A percentile compares a stretch with the other conserved stretches of the same genome.
Conservation (phyloP, 108 stramenopile species). For the Seminavis robusta region DNA sequence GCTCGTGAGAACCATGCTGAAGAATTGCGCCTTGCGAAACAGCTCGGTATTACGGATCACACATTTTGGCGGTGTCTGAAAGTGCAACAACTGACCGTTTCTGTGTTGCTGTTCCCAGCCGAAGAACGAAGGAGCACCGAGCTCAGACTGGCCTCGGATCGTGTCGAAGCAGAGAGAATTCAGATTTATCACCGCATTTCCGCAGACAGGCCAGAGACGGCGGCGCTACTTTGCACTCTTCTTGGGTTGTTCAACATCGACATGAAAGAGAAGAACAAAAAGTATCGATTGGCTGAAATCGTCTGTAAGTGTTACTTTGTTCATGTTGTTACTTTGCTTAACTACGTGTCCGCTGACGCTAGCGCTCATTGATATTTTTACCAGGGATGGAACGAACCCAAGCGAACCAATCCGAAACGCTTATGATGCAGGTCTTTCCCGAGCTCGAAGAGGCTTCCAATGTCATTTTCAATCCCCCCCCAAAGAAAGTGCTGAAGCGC, state of each 20-base stretch:
- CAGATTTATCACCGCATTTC: conserved; percentile 41
- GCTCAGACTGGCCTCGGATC: not conserved
- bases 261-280: conserved; percentile 35
- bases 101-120: not conserved
- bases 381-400: conserved; percentile 10
- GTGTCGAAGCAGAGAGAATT: conserved; percentile 31
- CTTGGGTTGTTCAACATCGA: conserved; percentile 23
- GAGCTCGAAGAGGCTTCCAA: conserved; percentile 22
- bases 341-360: not conserved
- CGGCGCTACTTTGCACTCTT: conserved; percentile 15
- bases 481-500: conserved; percentile 1
- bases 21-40: not conserved
- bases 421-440: conserved; percentile 37
- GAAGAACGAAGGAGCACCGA: not conserved
- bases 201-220: conserved; percentile 8
- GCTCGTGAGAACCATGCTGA: conserved; percentile 1
- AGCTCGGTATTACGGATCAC: conserved; percentile 14
- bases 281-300: conserved; percentile 17
- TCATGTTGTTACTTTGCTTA: not conserved
- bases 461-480: not conserved
- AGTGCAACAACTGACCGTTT: not conserved
- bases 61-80: not conserved
- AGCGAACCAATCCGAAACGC: conserved; percentile 17
- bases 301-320: conserved; percentile 22
- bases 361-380: not conserved